Percentiles rank a stretch among this genome's conserved stretches.
Evolutionary conservation across 1,284 basidiomycete species (phyloP).

Genomic region (Polyporus tsugae): DNA sequence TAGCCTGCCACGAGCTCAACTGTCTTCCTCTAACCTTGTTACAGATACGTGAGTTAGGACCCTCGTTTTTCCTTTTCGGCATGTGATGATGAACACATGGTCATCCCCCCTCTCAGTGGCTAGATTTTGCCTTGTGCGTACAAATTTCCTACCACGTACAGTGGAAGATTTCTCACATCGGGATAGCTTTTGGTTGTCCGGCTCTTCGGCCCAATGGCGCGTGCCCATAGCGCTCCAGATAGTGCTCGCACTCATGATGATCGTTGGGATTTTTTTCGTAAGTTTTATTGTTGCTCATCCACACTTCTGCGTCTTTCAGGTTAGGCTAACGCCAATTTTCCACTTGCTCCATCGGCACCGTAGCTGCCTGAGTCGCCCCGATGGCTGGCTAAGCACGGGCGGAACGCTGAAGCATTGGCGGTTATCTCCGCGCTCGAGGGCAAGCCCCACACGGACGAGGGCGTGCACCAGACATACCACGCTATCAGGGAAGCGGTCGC

Average conservation of each 20-base stretch:
- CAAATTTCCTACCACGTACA: not conserved
- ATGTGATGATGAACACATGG: not conserved
- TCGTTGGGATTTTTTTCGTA: constrained; percentile 63
- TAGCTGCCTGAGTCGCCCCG: constrained; percentile 77
- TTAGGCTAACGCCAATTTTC: not conserved
- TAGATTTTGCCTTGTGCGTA: constrained; percentile 65
- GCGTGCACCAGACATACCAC: constrained; percentile 61
- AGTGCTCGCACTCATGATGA: constrained; percentile 67
- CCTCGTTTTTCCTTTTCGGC: not conserved
- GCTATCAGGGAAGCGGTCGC: constrained; percentile 62
- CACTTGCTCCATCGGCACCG: not conserved
- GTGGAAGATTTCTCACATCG: constrained; percentile 5
- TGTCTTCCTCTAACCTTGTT: constrained; percentile 34
- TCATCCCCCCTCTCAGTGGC: constrained; percentile 51
- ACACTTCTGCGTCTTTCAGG: not conserved
- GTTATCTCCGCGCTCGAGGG: constrained; percentile 72
- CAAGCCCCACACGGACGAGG: constrained; percentile 57
- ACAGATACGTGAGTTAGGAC: constrained; percentile 42
- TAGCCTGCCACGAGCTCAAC: constrained; percentile 43
- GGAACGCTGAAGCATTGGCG: constrained; percentile 66
- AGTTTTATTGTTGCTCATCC: no score
- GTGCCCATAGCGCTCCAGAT: constrained; percentile 77
- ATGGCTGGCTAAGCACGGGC: constrained; percentile 72
- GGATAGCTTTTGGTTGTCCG: constrained; percentile 56
- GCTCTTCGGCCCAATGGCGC: constrained; percentile 70